A percentile compares a stretch with the other conserved stretches of the same genome.
These are phyloP conservation scores for Trichosporon coremiiforme DNA, from an alignment of 1,284 basidiomycete genomes.

Conservation along the genomic window DNA sequence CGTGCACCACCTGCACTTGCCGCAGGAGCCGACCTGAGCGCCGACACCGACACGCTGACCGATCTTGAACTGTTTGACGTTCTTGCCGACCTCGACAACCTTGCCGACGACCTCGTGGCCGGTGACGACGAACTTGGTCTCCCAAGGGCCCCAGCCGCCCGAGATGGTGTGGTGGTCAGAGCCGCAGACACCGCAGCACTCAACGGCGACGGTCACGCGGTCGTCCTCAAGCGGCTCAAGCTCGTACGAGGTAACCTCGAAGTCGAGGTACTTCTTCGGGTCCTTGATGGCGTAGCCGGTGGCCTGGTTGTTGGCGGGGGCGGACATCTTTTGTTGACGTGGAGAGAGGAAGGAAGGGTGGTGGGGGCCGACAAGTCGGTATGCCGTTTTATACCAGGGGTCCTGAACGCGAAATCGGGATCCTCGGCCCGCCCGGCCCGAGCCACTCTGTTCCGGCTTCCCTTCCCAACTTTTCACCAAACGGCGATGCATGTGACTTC, in stretches of 20 bases:
- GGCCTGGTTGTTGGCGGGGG: conserved; percentile 28
- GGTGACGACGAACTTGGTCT: conserved; percentile 54
- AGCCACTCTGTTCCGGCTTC: neutral
- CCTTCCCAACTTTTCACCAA: neutral
- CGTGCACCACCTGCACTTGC: conserved; percentile 54
- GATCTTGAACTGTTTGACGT: conserved; percentile 57
- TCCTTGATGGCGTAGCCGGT: conserved; percentile 51
- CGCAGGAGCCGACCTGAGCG: conserved; percentile 57
- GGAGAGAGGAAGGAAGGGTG: neutral
- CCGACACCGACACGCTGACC: conserved; percentile 60
- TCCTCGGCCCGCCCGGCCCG: conserved; percentile 15
- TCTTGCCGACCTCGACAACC: conserved; percentile 57
- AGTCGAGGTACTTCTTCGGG: conserved; percentile 54
- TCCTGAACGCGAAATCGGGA: conserved; percentile 12
- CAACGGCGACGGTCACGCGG: conserved; percentile 74
- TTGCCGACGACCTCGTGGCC: conserved; percentile 60
- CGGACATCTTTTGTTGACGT: conserved; percentile 12
- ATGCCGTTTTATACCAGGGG: neutral
- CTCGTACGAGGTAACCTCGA: conserved; percentile 67
- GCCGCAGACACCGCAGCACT: conserved; percentile 58
- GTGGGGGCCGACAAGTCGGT: neutral
- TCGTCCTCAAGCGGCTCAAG: conserved; percentile 65
- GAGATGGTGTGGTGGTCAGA: conserved; percentile 55
- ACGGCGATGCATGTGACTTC: neutral
- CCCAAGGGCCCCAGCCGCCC: conserved; percentile 54